phyloP scores from a whole-genome alignment of 495 filamentous ascomycete species.

The Penicilliopsis zonata region DNA sequence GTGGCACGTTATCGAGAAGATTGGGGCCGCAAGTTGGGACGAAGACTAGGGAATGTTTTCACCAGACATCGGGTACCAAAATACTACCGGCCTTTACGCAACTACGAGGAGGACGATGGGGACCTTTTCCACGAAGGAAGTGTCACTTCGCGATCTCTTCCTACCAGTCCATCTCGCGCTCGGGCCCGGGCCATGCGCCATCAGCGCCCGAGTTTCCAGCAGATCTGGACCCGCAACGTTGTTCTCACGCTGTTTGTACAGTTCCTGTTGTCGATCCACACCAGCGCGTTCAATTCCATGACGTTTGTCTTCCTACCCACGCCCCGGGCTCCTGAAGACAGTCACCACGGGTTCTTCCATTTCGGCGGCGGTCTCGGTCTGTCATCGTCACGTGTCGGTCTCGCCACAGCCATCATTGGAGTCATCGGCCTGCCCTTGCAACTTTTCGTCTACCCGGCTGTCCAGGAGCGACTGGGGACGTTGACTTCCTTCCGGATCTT shows the following conservation, averaged over 20 bases:
- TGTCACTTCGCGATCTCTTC: constrained; percentile 14
- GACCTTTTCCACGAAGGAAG: constrained; percentile 21
- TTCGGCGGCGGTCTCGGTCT: constrained; percentile 67
- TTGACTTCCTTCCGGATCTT: constrained; percentile 45
- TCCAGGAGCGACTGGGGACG: constrained; percentile 50
- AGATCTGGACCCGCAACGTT: constrained; percentile 53
- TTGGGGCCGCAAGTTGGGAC: constrained; percentile 36
- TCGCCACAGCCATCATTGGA: constrained; percentile 59
- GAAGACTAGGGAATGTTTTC: constrained; percentile 24
- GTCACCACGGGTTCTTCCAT: constrained; percentile 39
- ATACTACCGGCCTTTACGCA: constrained; percentile 18
- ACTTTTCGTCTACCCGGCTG: constrained; percentile 54
- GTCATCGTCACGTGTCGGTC: constrained; percentile 52
- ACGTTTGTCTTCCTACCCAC: constrained; percentile 63
- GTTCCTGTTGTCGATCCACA: constrained; percentile 59
- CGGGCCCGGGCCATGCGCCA: constrained; percentile 7
- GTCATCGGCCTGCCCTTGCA: constrained; percentile 57
- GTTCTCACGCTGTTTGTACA: constrained; percentile 50
- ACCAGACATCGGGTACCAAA: constrained; percentile 9
- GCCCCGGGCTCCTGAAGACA: constrained; percentile 38
- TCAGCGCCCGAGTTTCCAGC: constrained; percentile 36
- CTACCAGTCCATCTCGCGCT: constrained; percentile 14
- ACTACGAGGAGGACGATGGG: constrained; percentile 15
- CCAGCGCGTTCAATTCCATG: constrained; percentile 62
- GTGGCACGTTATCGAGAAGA: constrained; percentile 31